Base-by-base conservation (phyloP, 306 rosid species). In the Astragalus membranaceus region DNA sequence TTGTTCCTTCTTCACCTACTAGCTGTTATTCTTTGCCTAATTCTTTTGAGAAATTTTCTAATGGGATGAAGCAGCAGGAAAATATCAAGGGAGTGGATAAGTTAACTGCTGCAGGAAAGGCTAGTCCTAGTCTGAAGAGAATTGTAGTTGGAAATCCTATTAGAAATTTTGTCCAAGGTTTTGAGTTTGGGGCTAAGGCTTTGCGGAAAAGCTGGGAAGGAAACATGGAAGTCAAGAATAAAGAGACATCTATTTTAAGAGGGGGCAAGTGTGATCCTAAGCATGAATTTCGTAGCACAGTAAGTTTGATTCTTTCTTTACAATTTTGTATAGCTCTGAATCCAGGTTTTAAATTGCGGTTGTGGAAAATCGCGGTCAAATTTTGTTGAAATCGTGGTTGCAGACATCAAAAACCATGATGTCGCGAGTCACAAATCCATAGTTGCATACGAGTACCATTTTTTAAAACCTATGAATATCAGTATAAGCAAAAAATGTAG, bases 141-240 rank as follows among this genome's bases (percentile, higher is more conserved):
- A 55, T 76, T 56, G 77, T 65, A 0, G 51, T 68, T 16, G 97
- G 84, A 70, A 88, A 80, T 62, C 89, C 91, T 0, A 82, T 90
- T 12, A 83, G 75, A 63, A 89, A 73, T 83, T 85, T 81, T 57
- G 94, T 81, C 70, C 96, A 87, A 59, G 98, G 98, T 35, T 80
- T 95, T 83, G 99, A 95, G 80, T 11, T 91, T 41, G 96, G 96
- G 26, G 88, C 96, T 70, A 94, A 94, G 92, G 96, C 89, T 50
- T 76, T 91, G 83, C 84, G 99, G 7, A 95, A 88, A 89, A 91
- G 99, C 69, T 95, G 99, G 99, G 99, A 95, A 87, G 99, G 99
- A 74, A 91, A 70, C 63, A 79, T 89, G 86, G 99, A 95, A 68
- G 72, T 85, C 39, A 91, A 84, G 84, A 73, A 51, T 78, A 81